Base-by-base conservation (phyloP, 257 asterid species). In the Scutellaria barbata region DNA sequence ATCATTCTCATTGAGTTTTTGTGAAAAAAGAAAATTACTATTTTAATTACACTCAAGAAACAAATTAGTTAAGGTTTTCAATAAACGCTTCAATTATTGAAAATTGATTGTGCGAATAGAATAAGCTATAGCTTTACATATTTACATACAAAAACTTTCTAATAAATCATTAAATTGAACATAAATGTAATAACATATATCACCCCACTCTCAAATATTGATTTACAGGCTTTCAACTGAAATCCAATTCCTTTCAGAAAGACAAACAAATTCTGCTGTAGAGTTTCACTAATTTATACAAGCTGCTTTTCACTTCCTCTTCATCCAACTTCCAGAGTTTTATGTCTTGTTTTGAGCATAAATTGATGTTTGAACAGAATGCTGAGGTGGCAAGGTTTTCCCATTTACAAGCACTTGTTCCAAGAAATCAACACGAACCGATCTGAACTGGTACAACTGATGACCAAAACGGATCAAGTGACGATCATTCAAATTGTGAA, bases 381-480 rank as follows among this genome's bases (percentile, higher is more conserved):
- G 81, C 50, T 75, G 83, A 41, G 84, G 84, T 0, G 90, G 70
- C 81, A 89, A 53, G 55, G 76, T 62, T 67, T 85, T 89, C 72
- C 98, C 97, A 73, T 94, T 94, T 71, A 94, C 97, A 11, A 91
- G 85, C 75, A 91, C 79, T 85, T 94, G 99, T 74, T 91, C 93
- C 81, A 89, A 54, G 84, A 86, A 89, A 71, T 94, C 97, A 14
- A 88, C 86, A 5, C 99, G 95, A 41, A 91, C 88, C 14, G 96
- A 88, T 74, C 85, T 86, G 85, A 91, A 89, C 83, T 85, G 85
- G 74, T 94, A 91, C 20, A n/a, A 63, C 97, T 94, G 87, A 46
- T 22, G n/a, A 35, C 71, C 80, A 74, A 73, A 63, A 53, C 68
- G 51, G 14, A 71, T 54, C 8, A 59, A 50, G 43, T 52, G 25